Conservation (phyloP, 1,284 basidiomycete genomes). For the Cryptococcus wingfieldii region DNA sequence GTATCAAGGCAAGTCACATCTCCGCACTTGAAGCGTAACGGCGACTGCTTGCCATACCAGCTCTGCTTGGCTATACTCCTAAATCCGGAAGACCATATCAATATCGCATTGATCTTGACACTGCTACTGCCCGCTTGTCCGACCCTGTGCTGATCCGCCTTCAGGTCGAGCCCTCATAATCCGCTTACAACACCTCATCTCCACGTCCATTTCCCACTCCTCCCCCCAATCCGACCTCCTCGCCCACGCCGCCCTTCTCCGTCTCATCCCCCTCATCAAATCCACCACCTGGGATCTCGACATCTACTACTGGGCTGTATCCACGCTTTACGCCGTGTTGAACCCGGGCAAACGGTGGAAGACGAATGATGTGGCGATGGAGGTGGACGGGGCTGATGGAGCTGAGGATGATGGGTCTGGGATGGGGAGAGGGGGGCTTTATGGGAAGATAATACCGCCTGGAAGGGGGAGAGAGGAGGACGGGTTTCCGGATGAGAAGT, state of each 20-base stretch:
- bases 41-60: no score
- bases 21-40: background rate
- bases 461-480: conserved; percentile 14
- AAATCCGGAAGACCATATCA: no score
- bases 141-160: background rate
- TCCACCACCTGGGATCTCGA: conserved; percentile 23
- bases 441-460: background rate
- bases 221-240: conserved; percentile 16
- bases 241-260: conserved; percentile 25
- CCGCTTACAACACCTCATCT: conserved; percentile 28
- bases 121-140: background rate
- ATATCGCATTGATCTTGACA: no score
- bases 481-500: conserved; percentile 27
- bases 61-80: no score
- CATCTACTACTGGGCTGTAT: conserved; percentile 14
- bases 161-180: conserved; percentile 43
- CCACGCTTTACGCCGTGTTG: conserved; percentile 7
- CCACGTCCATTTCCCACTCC: conserved; percentile 12
- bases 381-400: background rate
- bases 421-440: background rate
- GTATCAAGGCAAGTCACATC: conserved; percentile 32
- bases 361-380: background rate
- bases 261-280: conserved; percentile 31
- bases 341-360: conserved; percentile 2
- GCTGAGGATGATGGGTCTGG: background rate